phyloP scores from a whole-genome alignment of 2,329 filamentous ascomycete species.

The Diaporthe vaccinii region DNA sequence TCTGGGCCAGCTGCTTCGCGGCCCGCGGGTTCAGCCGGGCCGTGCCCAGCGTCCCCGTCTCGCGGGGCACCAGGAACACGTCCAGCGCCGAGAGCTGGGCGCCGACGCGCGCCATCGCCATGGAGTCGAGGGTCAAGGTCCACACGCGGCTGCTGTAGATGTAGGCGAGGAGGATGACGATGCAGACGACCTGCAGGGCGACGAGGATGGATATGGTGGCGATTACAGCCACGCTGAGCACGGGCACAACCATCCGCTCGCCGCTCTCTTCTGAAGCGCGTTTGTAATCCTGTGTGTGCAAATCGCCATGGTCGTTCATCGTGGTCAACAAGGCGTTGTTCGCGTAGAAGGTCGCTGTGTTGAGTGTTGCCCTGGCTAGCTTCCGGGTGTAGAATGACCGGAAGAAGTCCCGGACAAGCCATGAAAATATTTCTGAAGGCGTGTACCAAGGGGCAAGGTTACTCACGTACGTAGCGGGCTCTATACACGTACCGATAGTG shows the following conservation, averaged over 20 bases:
- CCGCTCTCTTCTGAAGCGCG: background rate
- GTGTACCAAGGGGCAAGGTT: too few relatives aligned
- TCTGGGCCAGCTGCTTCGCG: conserved; percentile 5
- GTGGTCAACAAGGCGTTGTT: conserved; percentile 45
- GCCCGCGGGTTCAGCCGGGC: background rate
- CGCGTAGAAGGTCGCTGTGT: conserved; percentile 49
- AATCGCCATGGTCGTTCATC: background rate
- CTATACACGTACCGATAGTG: background rate
- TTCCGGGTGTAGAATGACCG: background rate
- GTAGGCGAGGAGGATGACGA: conserved; percentile 34
- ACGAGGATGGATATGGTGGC: conserved; percentile 27
- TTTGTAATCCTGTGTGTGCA: background rate
- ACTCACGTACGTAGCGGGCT: background rate
- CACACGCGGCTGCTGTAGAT: conserved; percentile 35
- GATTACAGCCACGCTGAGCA: background rate
- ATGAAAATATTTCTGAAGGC: background rate
- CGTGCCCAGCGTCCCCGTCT: conserved; percentile 8
- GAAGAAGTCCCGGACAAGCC: background rate
- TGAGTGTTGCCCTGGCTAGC: conserved; percentile 15
- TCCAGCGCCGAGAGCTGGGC: conserved; percentile 34
- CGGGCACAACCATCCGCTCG: background rate
- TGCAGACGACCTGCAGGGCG: conserved; percentile 23
- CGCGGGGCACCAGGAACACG: conserved; percentile 7
- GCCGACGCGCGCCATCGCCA: conserved; percentile 36
- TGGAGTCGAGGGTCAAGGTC: conserved; percentile 39